A percentile compares a stretch with the other conserved stretches of the same genome.
Conservation (phyloP, 1,284 basidiomycete species). For the Fomitiporia mediterranea region DNA sequence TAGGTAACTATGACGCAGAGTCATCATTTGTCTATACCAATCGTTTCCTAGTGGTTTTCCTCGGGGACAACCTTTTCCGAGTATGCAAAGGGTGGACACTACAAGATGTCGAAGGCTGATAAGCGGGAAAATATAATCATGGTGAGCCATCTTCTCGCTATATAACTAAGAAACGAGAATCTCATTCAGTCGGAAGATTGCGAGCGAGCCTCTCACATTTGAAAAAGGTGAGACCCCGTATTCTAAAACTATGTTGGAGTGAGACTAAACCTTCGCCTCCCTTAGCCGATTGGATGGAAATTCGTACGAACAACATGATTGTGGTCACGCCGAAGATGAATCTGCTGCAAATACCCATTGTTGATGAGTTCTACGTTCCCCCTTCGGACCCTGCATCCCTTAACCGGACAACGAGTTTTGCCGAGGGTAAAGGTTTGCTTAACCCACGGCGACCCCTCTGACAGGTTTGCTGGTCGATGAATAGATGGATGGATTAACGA, state of each 20-base stretch:
- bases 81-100: conserved; percentile 82
- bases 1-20: neutral
- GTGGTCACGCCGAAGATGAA: conserved; percentile 93
- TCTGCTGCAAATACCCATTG: conserved; percentile 88
- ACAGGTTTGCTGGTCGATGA: neutral
- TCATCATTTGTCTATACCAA: neutral
- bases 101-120: conserved; percentile 94
- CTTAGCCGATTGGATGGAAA: conserved; percentile 94
- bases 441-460: conserved; percentile 37
- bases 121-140: conserved; percentile 95
- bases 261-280: neutral
- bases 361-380: conserved; percentile 85
- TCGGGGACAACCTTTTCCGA: conserved; percentile 94
- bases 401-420: conserved; percentile 63
- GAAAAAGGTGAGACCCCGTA: conserved; percentile 65
- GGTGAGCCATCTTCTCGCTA: conserved; percentile 35
- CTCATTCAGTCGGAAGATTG: conserved; percentile 46
- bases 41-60: conserved; percentile 77
- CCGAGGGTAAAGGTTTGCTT: conserved; percentile 67
- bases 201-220: conserved; percentile 90
- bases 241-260: conserved; percentile 4
- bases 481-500: neutral
- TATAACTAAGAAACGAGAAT: neutral
- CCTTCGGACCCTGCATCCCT: conserved; percentile 68
- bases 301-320: conserved; percentile 91